These are phyloP conservation scores for Trichoderma brevicompactum DNA, from an alignment of 2,329 filamentous ascomycete species.

Conservation along the genomic window DNA sequence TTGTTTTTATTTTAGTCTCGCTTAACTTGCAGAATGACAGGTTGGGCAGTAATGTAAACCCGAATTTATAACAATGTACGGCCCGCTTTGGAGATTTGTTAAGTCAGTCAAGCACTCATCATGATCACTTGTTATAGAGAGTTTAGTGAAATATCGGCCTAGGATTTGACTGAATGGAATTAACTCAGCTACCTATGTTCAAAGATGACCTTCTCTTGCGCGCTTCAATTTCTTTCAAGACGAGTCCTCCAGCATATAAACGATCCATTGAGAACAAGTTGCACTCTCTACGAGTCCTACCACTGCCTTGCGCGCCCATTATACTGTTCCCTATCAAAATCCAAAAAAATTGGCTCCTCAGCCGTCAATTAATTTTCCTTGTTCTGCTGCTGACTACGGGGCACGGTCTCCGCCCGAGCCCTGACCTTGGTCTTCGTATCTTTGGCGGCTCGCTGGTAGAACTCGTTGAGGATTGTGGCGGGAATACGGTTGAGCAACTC, in stretches of 20 bases:
- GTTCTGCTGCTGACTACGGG: too few species aligned
- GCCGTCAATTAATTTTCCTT: too few species aligned
- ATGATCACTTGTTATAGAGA: background rate
- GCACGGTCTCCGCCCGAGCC: too few species aligned
- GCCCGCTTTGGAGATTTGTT: background rate
- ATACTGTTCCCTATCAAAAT: background rate
- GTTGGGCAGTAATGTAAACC: background rate
- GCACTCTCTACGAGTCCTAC: background rate
- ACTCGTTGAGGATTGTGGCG: too few species aligned
- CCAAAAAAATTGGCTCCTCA: background rate
- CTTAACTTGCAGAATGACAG: background rate
- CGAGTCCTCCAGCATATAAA: background rate
- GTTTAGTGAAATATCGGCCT: background rate
- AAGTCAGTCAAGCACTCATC: background rate
- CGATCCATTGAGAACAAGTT: background rate
- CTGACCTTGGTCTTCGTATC: too few species aligned
- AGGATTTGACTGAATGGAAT: background rate
- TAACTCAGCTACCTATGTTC: background rate
- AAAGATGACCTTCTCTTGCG: background rate
- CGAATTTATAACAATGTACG: background rate
- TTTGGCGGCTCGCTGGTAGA: too few species aligned
- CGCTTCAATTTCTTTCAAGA: background rate
- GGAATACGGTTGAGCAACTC: too few species aligned
- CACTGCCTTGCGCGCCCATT: background rate
- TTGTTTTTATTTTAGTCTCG: background rate